Base-by-base conservation (phyloP, 371 early-diverging fungal genomes). In the Rhizopus stolonifer region DNA sequence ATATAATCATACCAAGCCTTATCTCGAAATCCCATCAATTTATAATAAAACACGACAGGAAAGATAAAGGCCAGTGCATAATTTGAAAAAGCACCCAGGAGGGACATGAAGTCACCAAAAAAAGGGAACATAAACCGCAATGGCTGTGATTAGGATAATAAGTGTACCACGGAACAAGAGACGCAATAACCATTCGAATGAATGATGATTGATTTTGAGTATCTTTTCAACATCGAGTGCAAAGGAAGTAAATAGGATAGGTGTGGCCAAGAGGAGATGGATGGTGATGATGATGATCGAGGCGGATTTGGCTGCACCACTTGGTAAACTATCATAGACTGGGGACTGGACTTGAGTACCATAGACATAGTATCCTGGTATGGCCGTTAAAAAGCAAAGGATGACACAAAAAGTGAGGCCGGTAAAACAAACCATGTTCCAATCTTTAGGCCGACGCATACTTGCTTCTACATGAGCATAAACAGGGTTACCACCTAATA, bases 301-400 rank as follows among this genome's bases (percentile, higher is more conserved):
- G n/a, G 82, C 78, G 2, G 75, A 73, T 18, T 86, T 79, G 6
- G 84, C 59, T 19, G 79, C 59, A 8, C 87, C 88, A 1, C 69
- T 56, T 18, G 89, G 88, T 29, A 95, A 67, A 58, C 79, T 89
- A 42, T 76, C 56, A 54, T 90, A 84, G 33, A 93, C 83, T 13
- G 94, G 94, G 0, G 90, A 89, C 57, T 69, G 21, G 18, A 85
- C 84, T n/a, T 51, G 24, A 34, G 77, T 64, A 38, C 94, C 96
- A 63, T 90, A 95, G 15, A 89, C 84, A 34, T 82, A 84, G 50
- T 95, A 95, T 8, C 91, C 93, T 17, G 89, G 81, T 14, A 77
- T 71, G 23, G 91, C 90, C 32, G 88, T 86, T 24, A 88, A 48
- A 42, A 91, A 58, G 64, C 94, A 94, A 45, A 95, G 81, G 39